Evolutionary conservation across 805 yeast genomes (phyloP).

Genomic region (Komagataella populi): DNA sequence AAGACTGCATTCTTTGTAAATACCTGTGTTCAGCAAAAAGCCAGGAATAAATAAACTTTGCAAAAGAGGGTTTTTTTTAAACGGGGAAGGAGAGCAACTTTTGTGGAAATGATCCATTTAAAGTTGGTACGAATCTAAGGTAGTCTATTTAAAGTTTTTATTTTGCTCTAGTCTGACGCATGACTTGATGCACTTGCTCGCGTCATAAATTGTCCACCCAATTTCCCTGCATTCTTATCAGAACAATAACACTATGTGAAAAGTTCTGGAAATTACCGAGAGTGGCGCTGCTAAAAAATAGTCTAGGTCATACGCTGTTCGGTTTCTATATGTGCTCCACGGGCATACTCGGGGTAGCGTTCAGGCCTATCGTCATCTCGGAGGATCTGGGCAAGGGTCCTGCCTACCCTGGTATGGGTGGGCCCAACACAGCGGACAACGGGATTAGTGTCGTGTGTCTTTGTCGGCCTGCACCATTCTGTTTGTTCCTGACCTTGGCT

Average conservation of each 20-base stretch:
- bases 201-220: neutral
- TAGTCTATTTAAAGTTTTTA: neutral
- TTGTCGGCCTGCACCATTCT: neutral
- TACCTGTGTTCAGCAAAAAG: neutral
- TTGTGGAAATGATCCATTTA: neutral
- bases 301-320: neutral
- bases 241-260: neutral
- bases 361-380: neutral
- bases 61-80: neutral
- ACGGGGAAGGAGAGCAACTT: neutral
- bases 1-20: constrained; percentile 34
- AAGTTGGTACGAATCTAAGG: neutral
- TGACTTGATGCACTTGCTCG: neutral
- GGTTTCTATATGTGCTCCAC: neutral
- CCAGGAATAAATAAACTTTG: neutral
- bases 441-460: neutral
- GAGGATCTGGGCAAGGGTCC: neutral
- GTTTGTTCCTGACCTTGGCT: neutral
- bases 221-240: neutral
- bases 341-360: neutral
- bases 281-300: neutral
- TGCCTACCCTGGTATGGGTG: neutral
- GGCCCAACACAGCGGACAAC: neutral
- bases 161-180: neutral
- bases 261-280: neutral